Percentiles rank a stretch among this genome's conserved stretches.
Conservation (phyloP, 2,329 filamentous ascomycete species). For the Exutisphaerella laricina region DNA sequence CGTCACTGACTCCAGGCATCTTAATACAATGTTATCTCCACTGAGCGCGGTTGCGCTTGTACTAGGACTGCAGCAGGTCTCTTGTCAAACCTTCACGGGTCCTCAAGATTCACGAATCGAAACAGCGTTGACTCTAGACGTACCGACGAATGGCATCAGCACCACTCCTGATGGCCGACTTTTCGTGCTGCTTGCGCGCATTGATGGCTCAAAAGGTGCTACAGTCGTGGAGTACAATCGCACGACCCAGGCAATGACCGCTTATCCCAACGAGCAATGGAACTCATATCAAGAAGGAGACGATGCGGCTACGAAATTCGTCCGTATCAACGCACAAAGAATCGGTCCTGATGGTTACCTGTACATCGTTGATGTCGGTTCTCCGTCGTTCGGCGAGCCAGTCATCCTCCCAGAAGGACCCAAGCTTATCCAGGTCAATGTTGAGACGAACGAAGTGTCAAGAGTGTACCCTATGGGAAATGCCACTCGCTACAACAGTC, state of each 20-base stretch:
- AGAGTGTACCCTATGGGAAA: slow-evolving; percentile 34
- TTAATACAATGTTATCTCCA: neutral
- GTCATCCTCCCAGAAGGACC: slow-evolving; percentile 29
- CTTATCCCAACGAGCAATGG: slow-evolving; percentile 30
- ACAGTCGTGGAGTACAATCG: slow-evolving; percentile 29
- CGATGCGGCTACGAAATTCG: slow-evolving; percentile 23
- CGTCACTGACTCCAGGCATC: too few species aligned
- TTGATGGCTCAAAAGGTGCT: slow-evolving; percentile 31
- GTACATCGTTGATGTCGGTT: slow-evolving; percentile 33
- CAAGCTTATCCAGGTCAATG: slow-evolving; percentile 34
- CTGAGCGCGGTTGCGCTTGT: neutral
- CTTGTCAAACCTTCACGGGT: neutral
- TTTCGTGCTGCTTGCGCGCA: slow-evolving; percentile 29
- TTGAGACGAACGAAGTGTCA: slow-evolving; percentile 33
- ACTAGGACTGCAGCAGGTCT: neutral
- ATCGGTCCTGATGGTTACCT: slow-evolving; percentile 33
- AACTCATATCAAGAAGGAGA: slow-evolving; percentile 29
- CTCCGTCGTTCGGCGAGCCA: slow-evolving; percentile 25
- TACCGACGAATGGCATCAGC: slow-evolving; percentile 24
- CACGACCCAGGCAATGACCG: slow-evolving; percentile 14
- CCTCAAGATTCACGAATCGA: slow-evolving; percentile 18
- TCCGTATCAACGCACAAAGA: slow-evolving; percentile 28
- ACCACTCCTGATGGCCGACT: slow-evolving; percentile 29
- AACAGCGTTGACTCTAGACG: slow-evolving; percentile 20
- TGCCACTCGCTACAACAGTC: slow-evolving; percentile 23